These are phyloP conservation scores for Jackrogersella multiformis DNA, from an alignment of 495 filamentous ascomycete species.

Conservation along the genomic window DNA sequence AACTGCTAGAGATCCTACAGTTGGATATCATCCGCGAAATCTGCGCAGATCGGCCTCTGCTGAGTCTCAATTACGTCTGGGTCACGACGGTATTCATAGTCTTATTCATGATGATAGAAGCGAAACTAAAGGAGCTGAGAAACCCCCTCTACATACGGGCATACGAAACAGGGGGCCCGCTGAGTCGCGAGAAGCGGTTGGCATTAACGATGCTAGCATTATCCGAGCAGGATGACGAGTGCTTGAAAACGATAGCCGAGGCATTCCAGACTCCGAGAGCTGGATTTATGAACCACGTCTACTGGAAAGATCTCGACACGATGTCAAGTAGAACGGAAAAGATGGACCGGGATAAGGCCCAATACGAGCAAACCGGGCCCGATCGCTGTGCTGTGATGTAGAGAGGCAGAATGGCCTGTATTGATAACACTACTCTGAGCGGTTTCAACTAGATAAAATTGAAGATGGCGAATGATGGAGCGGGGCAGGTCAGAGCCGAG, in stretches of 20 bases:
- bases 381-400: background rate
- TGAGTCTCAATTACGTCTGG: constrained; percentile 45
- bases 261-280: constrained; percentile 38
- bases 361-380: too few relatives aligned
- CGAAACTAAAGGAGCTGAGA: constrained; percentile 62
- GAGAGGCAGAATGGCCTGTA: background rate
- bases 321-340: too few relatives aligned
- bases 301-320: constrained; percentile 38
- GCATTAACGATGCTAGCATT: constrained; percentile 35
- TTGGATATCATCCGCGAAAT: constrained; percentile 45
- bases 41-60: constrained; percentile 41
- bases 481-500: background rate
- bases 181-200: constrained; percentile 38
- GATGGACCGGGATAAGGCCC: too few relatives aligned
- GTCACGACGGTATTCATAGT: constrained; percentile 39
- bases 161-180: constrained; percentile 33
- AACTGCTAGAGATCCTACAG: constrained; percentile 38
- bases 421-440: too few relatives aligned
- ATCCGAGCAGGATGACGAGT: constrained; percentile 43
- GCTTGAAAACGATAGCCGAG: constrained; percentile 44
- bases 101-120: constrained; percentile 56
- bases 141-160: constrained; percentile 42
- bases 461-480: background rate
- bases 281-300: constrained; percentile 46
- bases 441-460: too few relatives aligned